Evolutionary conservation across 176 grass and related monocot genomes (phyloP).

Genomic region (Elymus sibiricus): DNA sequence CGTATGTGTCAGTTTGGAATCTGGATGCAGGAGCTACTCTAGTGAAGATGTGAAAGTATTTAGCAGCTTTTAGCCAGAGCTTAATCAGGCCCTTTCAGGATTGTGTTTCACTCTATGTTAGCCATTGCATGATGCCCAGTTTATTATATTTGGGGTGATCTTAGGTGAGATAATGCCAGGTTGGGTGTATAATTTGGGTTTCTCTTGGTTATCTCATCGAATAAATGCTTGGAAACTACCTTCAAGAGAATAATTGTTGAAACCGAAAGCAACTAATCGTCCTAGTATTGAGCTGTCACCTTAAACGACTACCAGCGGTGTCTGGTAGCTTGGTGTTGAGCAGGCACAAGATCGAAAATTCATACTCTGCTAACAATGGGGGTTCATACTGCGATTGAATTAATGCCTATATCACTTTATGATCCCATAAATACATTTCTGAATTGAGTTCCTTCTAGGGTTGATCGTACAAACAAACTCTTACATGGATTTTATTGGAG

Average conservation of each 20-base stretch:
- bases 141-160: neutral
- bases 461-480: neutral
- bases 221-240: neutral
- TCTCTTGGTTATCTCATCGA: neutral
- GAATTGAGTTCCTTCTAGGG: neutral
- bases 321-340: neutral
- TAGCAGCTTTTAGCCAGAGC: neutral
- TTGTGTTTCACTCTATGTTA: neutral
- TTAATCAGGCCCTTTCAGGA: neutral
- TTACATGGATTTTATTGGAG: neutral
- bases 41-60: neutral
- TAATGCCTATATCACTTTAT: neutral
- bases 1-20: neutral
- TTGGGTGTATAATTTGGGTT: neutral
- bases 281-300: neutral
- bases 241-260: conserved; percentile 4
- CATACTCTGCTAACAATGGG: neutral
- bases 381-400: neutral
- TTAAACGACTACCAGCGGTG: neutral
- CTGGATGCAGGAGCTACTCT: neutral
- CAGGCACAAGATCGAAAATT: neutral
- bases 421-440: neutral
- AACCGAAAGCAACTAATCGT: neutral
- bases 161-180: neutral
- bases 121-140: neutral